A percentile compares a stretch with the other conserved stretches of the same genome.
Conservation (phyloP, 73 alveolate genomes). For the Paramecium biaurelia region DNA sequence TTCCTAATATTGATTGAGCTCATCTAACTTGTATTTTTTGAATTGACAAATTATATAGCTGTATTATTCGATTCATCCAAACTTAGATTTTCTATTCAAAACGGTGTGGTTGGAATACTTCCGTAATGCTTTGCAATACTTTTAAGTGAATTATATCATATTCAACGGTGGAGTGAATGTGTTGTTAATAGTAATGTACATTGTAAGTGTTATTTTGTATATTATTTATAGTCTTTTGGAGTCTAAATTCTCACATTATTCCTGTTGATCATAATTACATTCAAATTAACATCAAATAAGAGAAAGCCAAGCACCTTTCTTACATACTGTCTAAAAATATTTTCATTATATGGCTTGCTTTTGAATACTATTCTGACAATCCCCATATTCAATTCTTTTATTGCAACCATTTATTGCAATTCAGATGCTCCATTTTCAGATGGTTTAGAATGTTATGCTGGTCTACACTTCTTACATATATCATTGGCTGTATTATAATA, state of each 20-base stretch:
- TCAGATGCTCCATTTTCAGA: constrained; percentile 24
- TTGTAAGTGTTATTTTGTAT: neutral
- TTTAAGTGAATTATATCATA: constrained; percentile 51
- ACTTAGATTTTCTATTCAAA: constrained; percentile 17
- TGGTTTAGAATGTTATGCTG: constrained; percentile 52
- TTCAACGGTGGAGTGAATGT: constrained; percentile 52
- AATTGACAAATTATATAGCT: neutral
- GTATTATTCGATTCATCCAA: constrained; percentile 58
- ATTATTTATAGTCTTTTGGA: constrained; percentile 20
- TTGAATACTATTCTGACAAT: constrained; percentile 48
- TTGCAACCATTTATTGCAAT: constrained; percentile 34
- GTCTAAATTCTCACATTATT: constrained; percentile 7
- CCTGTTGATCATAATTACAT: constrained; percentile 5
- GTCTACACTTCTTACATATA: constrained; percentile 52
- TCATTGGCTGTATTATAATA: constrained; percentile 45
- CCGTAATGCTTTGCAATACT: constrained; percentile 56
- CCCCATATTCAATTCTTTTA: constrained; percentile 59
- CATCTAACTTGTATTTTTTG: constrained; percentile 43
- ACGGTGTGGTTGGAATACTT: constrained; percentile 43
- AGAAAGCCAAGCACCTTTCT: constrained; percentile 54
- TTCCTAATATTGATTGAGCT: constrained; percentile 50
- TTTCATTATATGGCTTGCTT: constrained; percentile 48
- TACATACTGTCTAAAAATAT: constrained; percentile 44
- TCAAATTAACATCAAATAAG: constrained; percentile 27
- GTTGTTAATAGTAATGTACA: constrained; percentile 13